Percentiles rank a stretch among this genome's conserved stretches.
Conservation (phyloP, 140 eudicot species). For the Bidens hawaiensis region DNA sequence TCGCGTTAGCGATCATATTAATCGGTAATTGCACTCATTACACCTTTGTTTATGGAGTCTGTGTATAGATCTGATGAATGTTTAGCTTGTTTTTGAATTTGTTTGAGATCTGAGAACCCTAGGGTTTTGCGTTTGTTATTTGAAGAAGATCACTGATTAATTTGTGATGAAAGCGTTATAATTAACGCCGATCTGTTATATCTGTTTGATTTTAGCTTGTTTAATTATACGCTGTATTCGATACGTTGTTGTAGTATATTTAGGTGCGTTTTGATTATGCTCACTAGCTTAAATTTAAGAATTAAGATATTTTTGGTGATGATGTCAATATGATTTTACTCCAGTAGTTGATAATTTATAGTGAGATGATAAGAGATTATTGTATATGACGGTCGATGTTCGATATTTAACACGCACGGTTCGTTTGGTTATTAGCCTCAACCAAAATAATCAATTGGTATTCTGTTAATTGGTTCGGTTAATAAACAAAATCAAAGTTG, state of each 20-base stretch:
- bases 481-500: no score
- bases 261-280: not conserved
- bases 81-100: not conserved
- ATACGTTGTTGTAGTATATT: no score
- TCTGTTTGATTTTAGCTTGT: no score
- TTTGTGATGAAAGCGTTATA: not conserved
- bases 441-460: no score
- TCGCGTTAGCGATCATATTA: conserved; percentile 50
- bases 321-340: no score
- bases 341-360: no score
- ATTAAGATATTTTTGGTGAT: no score
- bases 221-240: no score
- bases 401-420: not conserved
- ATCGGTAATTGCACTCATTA: conserved; percentile 33
- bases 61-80: conserved; percentile 20
- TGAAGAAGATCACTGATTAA: not conserved
- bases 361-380: not conserved
- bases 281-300: not conserved
- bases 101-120: conserved; percentile 24
- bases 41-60: not conserved
- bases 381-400: not conserved
- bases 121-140: conserved; percentile 10
- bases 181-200: no score
- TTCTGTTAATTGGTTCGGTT: no score
- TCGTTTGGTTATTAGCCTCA: no score